Evolutionary conservation across 73 alveolate species (phyloP).

Genomic region (Breviolum minutum): DNA sequence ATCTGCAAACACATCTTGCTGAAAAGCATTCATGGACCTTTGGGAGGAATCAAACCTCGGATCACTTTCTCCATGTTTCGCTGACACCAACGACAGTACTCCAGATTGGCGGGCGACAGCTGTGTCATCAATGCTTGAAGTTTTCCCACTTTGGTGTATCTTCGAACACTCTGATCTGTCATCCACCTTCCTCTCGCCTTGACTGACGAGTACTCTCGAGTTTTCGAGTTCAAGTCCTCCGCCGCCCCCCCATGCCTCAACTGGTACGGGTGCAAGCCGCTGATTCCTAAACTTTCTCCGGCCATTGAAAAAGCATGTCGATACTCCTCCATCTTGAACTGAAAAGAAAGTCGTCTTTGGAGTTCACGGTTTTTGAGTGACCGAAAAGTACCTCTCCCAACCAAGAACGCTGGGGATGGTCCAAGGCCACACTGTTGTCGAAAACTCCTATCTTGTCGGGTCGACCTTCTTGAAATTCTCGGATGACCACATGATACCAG

Average conservation of each 20-base stretch:
- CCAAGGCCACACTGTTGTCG: constrained; percentile 46
- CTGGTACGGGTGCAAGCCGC: neutral
- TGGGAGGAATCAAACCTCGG: neutral
- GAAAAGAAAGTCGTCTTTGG: neutral
- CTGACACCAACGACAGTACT: neutral
- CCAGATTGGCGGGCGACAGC: neutral
- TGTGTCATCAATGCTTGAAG: neutral
- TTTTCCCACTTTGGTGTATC: constrained; percentile 41
- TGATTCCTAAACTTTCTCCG: constrained; percentile 10
- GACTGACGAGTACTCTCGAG: neutral
- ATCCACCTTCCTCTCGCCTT: constrained; percentile 32
- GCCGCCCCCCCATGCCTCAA: constrained; percentile 8
- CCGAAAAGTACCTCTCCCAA: neutral
- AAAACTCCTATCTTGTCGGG: constrained; percentile 79
- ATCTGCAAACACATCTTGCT: neutral
- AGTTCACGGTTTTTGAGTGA: neutral
- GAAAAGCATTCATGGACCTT: neutral
- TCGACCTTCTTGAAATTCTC: neutral
- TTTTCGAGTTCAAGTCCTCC: neutral
- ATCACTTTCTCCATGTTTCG: neutral
- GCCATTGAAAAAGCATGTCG: neutral
- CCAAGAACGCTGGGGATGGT: neutral
- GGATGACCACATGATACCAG: neutral
- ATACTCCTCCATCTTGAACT: neutral
- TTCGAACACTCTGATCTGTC: constrained; percentile 17